Base-by-base conservation (phyloP, 495 filamentous ascomycete species). In the Aspergillus egyptiacus region DNA sequence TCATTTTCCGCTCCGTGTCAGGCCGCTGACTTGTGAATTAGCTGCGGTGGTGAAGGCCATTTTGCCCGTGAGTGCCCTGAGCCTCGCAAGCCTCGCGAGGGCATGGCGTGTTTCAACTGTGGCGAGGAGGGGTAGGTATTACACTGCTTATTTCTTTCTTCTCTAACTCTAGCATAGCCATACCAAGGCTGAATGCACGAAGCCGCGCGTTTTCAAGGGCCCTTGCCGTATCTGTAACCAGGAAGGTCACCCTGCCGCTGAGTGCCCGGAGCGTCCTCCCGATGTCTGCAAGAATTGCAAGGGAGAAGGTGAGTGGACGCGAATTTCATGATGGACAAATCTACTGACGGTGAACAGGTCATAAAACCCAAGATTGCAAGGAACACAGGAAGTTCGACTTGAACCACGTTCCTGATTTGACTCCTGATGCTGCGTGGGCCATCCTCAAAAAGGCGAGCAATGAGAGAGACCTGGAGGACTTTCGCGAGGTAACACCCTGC, bases 41-140 rank as follows among this genome's bases (percentile, higher is more conserved):
- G 80, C 55, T 85, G 81, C 52, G 63, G 72, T 37, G 50, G 66
- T 9, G 47, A 63, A 13, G 77, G 70, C 18, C 82, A 85, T 51
- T 76, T 81, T 51, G 73, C 78, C 31, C 76, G 79, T 25, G 72
- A 82, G 19, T 85, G 81, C 53, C 71, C 74, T 1, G 66, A 77
- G 25, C 71, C 69, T 42, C 67, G 70, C 15, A 66, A 77, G 31
- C 70, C 69, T 41, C 67, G 70, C 14, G 64, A 70, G 51, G 63
- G 63, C 13, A 68, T 71, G 19, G 76, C 71, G 25, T 95, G 88
- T 69, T 94, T 81, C 76, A 90, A 89, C 60, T 95, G 89, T 53
- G 86, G 84, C 28, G 66, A 89, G 58, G 65, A 73, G 49, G 86
- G 85, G 84, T 85, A 72, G 68, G 70, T 10, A 9, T 19, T 1